Evolutionary conservation across 768 basidiomycete genomes (phyloP).

Genomic region (Kwoniella sp.): DNA sequence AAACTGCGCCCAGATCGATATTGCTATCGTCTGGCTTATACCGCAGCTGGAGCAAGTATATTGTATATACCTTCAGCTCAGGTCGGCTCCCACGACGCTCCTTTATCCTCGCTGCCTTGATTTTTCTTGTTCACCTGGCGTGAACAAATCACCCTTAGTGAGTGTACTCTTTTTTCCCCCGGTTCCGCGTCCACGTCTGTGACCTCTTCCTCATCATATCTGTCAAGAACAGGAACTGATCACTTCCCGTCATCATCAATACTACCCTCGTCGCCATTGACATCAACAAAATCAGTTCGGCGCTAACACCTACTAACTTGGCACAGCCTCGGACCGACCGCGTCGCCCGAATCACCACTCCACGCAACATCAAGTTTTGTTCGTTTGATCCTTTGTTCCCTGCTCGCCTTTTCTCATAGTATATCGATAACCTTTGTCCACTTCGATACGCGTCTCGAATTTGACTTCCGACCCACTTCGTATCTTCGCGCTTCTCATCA

Average conservation of each 20-base stretch:
- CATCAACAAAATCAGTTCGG: background rate
- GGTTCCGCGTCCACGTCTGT: background rate
- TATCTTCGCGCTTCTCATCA: background rate
- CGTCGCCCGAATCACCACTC: background rate
- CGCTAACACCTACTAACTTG: background rate
- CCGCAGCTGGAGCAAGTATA: too few relatives aligned
- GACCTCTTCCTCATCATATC: background rate
- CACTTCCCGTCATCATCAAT: background rate
- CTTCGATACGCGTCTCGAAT: background rate
- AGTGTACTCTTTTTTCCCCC: background rate
- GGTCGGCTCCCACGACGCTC: background rate
- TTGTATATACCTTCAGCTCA: background rate
- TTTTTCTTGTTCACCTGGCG: background rate
- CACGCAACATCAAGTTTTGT: background rate
- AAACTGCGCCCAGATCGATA: too few relatives aligned
- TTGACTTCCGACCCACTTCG: background rate
- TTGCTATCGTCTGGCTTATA: too few relatives aligned
- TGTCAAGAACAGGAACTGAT: too few relatives aligned
- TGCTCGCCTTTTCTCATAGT: background rate
- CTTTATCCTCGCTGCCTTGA: background rate
- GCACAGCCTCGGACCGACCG: background rate
- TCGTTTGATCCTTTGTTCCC: background rate
- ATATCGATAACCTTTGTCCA: background rate
- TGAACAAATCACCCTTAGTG: background rate
- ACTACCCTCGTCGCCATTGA: background rate